phyloP scores from a whole-genome alignment of 129 eudicot species.

The Scalesia atractyloides region DNA sequence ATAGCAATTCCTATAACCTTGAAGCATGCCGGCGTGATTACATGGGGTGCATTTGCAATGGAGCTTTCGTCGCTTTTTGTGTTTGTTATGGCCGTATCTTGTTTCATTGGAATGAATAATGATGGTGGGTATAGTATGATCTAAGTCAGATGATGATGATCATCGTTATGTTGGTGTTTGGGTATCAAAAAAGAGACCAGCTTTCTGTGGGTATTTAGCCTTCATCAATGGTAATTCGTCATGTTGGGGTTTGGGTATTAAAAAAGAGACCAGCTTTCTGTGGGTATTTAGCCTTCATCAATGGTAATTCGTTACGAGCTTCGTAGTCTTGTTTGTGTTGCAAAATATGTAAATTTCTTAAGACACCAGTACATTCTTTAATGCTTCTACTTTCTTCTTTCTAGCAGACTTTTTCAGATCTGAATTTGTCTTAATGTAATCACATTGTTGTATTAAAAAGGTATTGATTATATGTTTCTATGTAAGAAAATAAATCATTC shows the following conservation, averaged over 20 bases:
- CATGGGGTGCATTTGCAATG: slow-evolving; percentile 93
- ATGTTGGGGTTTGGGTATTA: neutral
- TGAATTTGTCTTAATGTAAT: neutral
- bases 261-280: neutral
- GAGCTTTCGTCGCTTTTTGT: slow-evolving; percentile 75
- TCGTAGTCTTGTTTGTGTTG: neutral
- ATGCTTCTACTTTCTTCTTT: neutral
- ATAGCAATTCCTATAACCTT: slow-evolving; percentile 84
- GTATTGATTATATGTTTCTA: too few species aligned
- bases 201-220: neutral
- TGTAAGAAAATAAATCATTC: too few species aligned
- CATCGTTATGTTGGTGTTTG: neutral
- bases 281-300: neutral
- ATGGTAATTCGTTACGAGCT: neutral
- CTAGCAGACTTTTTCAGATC: neutral
- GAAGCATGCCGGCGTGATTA: slow-evolving; percentile 85
- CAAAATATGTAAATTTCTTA: slow-evolving; percentile 20
- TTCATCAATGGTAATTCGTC: neutral
- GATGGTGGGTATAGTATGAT: slow-evolving; percentile 40
- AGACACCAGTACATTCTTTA: neutral
- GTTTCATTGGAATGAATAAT: slow-evolving; percentile 57
- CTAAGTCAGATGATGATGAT: neutral
- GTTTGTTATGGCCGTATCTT: slow-evolving; percentile 59
- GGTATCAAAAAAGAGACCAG: neutral
- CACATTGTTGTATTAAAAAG: too few species aligned